phyloP scores from a whole-genome alignment of 2,329 filamentous ascomycete species.

The Penicillium digitatum region DNA sequence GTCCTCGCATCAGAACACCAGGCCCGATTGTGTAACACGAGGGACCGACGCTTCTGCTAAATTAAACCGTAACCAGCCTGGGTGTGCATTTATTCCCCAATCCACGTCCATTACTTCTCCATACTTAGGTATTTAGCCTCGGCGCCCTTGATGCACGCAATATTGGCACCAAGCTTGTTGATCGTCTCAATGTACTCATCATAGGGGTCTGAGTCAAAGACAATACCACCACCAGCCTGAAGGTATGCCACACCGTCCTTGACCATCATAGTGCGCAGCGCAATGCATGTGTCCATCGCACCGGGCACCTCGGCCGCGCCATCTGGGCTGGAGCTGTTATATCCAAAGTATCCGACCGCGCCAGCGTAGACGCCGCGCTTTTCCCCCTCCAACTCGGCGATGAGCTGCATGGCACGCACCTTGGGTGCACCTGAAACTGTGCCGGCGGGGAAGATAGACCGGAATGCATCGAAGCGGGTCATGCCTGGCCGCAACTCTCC shows the following conservation, averaged over 20 bases:
- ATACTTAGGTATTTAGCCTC: constrained; percentile 62
- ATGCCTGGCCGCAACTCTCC: constrained; percentile 78
- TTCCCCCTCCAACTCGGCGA: constrained; percentile 88
- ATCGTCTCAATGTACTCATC: constrained; percentile 96
- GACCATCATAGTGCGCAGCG: constrained; percentile 85
- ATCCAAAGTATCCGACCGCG: constrained; percentile 95
- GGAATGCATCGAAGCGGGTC: constrained; percentile 91
- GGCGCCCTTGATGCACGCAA: constrained; percentile 79
- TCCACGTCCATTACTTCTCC: constrained; percentile 28
- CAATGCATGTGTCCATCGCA: constrained; percentile 84
- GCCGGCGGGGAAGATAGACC: constrained; percentile 93
- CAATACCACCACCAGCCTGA: constrained; percentile 81
- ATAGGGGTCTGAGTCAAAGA: constrained; percentile 85
- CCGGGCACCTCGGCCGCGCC: constrained; percentile 64
- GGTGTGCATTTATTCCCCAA: background rate
- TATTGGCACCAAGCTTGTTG: constrained; percentile 90
- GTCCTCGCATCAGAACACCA: background rate
- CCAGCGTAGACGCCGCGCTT: constrained; percentile 95
- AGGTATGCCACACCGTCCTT: constrained; percentile 90
- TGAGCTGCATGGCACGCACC: constrained; percentile 94
- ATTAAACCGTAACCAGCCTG: background rate
- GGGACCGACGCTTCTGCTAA: background rate
- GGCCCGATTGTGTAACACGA: background rate
- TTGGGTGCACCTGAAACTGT: constrained; percentile 95
- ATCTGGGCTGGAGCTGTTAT: constrained; percentile 64